Evolutionary conservation across 345 rosid species (phyloP).

Genomic region (Firmiana major): DNA sequence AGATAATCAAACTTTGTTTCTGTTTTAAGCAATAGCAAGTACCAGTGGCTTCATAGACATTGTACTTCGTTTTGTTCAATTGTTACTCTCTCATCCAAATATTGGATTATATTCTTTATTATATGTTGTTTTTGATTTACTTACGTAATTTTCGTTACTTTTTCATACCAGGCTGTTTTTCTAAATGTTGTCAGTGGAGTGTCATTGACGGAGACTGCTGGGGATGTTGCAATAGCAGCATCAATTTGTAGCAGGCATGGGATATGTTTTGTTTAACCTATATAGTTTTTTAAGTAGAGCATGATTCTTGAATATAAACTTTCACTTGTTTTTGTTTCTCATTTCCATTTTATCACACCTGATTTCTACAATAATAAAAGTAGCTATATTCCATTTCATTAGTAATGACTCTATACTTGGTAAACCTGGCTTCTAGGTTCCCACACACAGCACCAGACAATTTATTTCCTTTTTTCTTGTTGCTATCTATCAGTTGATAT

Average conservation of each 20-base stretch:
- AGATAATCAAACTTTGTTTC: background rate
- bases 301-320: background rate
- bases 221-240: conserved; percentile 93
- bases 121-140: background rate
- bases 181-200: conserved; percentile 83
- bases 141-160: background rate
- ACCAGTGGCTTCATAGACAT: background rate
- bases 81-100: background rate
- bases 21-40: background rate
- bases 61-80: background rate
- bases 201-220: conserved; percentile 76
- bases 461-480: background rate
- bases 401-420: background rate
- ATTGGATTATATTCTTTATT: background rate
- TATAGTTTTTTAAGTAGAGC: background rate
- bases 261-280: background rate
- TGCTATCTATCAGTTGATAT: background rate
- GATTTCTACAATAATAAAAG: background rate
- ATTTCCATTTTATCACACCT: background rate
- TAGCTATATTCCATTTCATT: background rate
- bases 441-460: background rate
- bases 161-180: conserved; percentile 52
- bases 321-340: background rate
- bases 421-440: background rate
- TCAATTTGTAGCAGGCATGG: conserved; percentile 87